Evolutionary conservation across 2,329 filamentous ascomycete species (phyloP).

Genomic region (Paracoccidioides brasiliensis): DNA sequence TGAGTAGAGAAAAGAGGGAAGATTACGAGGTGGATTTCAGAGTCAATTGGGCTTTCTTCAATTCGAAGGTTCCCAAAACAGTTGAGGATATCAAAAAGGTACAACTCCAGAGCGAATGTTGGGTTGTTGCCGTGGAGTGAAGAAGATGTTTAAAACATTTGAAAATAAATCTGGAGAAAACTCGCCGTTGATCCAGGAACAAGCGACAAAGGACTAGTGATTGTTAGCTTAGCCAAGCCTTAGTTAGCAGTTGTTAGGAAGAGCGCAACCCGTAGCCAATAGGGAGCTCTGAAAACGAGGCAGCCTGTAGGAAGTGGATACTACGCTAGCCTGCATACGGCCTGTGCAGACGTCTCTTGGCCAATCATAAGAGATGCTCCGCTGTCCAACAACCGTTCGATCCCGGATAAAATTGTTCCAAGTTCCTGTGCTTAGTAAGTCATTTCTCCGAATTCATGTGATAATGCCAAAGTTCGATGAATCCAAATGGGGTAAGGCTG

Average conservation of each 20-base stretch:
- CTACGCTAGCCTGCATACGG: not conserved
- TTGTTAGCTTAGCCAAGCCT: not conserved
- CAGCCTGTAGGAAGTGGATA: not conserved
- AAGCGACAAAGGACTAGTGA: slow-evolving; percentile 5
- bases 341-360: not conserved
- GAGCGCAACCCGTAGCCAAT: not conserved
- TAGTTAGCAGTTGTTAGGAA: too few relatives aligned
- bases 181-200: not conserved
- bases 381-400: not conserved
- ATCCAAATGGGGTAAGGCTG: not conserved
- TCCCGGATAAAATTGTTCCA: not conserved
- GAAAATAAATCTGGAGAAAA: not conserved
- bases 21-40: not conserved
- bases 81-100: not conserved
- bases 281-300: not conserved
- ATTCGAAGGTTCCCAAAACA: too few relatives aligned
- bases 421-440: not conserved
- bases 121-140: not conserved
- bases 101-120: not conserved
- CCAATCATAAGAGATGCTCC: too few relatives aligned
- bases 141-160: not conserved
- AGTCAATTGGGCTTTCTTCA: not conserved
- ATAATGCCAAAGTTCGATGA: not conserved
- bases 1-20: not conserved
- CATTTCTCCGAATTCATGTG: not conserved